Base-by-base conservation (phyloP, 352 stramenopile species). In the Phytophthora tentaculata region DNA sequence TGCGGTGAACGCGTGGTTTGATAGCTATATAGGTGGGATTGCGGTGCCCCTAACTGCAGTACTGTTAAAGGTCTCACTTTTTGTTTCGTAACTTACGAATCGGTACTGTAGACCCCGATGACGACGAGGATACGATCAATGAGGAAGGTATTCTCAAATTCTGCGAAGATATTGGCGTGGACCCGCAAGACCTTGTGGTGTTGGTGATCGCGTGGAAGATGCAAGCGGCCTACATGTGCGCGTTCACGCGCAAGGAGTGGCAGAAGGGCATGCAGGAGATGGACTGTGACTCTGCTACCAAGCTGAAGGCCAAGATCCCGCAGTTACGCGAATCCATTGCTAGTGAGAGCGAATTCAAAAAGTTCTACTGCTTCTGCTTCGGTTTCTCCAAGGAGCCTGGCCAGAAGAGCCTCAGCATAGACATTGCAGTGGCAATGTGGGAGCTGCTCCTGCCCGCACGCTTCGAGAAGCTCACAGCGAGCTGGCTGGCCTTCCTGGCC, bases 301-400 rank as follows among this genome's bases (percentile, higher is more conserved):
- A 87, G 69, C 73, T 96, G 5, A 88, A 83, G 65, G 67, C 57
- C 20, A 80, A 88, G 67, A 67, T 95, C 26, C 71, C 79, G 9
- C 69, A 81, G 43, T 61, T 96, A 35, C 86, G 77, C 41, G 73
- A 83, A 35, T 64, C 76, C 24, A 89, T 94, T 53, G 67, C 73
- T 17, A 83, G 61, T 56, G 79, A 92, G 39, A 41, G 23, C 22
- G 57, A 72, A 20, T 95, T 94, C 68, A 95, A 93, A 68, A 84
- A 82, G 60, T 94, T 96, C 37, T 96, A 96, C 68, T 80, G 78
- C 64, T 96, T 96, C 61, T 95, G 87, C 70, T 96, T 96, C 61
- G 77, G 76, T 1, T 96, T 95, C 56, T 93, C 89, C 29, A 96
- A 96, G 63, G 89, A 96, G 55, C 85, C 85, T 0, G 88, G 87